These are phyloP conservation scores for Macadamia integrifolia DNA, from an alignment of 164 flowering plant genomes.

Conservation along the genomic window DNA sequence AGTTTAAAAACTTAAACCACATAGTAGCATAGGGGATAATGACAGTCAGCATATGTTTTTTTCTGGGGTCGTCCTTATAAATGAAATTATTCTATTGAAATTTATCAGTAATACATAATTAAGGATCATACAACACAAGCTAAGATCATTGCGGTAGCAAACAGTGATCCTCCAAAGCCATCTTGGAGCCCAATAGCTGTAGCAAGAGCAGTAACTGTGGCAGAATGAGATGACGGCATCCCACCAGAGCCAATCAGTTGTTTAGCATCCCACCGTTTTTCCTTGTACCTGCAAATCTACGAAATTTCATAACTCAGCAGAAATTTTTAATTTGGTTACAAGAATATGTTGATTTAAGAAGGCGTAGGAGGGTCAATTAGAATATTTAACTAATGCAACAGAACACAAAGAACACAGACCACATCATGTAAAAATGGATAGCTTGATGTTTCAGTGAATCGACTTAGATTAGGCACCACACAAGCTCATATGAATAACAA, in stretches of 20 bases:
- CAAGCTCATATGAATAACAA: no score
- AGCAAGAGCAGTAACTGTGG: conserved; percentile 88
- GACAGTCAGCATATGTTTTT: no score
- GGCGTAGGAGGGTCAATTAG: not conserved
- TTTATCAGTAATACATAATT: no score
- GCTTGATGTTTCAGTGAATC: not conserved
- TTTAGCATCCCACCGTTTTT: conserved; percentile 74
- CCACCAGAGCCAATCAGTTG: conserved; percentile 86
- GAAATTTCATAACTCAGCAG: conserved; percentile 32
- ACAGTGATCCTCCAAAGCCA: conserved; percentile 72
- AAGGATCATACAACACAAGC: conserved; percentile 64
- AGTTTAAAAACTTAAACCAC: no score
- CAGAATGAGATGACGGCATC: conserved; percentile 98
- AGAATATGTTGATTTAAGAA: not conserved
- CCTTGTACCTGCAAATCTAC: conserved; percentile 79
- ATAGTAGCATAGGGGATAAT: no score
- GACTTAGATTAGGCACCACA: no score
- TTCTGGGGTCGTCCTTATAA: no score
- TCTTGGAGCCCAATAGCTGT: conserved; percentile 70
- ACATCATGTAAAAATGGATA: not conserved
- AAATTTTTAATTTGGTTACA: not conserved
- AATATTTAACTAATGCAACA: not conserved
- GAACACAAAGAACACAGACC: not conserved
- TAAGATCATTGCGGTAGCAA: conserved; percentile 62
- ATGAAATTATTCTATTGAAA: no score